phyloP scores from a whole-genome alignment of 2,329 filamentous ascomycete species.

The Harringtonia lauricola region DNA sequence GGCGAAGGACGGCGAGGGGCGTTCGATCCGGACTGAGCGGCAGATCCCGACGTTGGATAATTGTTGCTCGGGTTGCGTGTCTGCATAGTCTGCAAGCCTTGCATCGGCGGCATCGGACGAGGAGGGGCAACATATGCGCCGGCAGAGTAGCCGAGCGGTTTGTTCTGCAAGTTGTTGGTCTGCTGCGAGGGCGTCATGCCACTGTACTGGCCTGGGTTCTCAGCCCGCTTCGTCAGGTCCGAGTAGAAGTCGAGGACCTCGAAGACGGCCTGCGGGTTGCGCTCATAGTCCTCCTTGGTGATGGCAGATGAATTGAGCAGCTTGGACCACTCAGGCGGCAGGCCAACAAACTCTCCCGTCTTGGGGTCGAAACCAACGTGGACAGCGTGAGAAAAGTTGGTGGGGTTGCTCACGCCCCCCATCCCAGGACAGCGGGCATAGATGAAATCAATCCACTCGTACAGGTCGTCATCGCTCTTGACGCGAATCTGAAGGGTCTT shows the following conservation, averaged over 20 bases:
- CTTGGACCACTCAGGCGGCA: slow-evolving; percentile 96
- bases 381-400: slow-evolving; percentile 93
- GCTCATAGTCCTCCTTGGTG: slow-evolving; percentile 96
- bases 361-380: slow-evolving; percentile 96
- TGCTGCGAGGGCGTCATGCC: slow-evolving; percentile 59
- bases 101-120: slow-evolving; percentile 47
- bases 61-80: slow-evolving; percentile 27
- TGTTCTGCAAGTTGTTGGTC: slow-evolving; percentile 42
- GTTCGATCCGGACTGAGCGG: slow-evolving; percentile 20
- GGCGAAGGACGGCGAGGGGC: slow-evolving; percentile 32
- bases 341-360: slow-evolving; percentile 86
- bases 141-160: slow-evolving; percentile 49
- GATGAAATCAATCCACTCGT: slow-evolving; percentile 98
- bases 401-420: slow-evolving; percentile 96
- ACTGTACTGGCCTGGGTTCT: slow-evolving; percentile 59
- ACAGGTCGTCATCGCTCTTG: slow-evolving; percentile 91
- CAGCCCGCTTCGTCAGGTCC: slow-evolving; percentile 65
- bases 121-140: slow-evolving; percentile 55
- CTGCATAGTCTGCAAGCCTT: slow-evolving; percentile 21
- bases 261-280: slow-evolving; percentile 79
- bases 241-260: slow-evolving; percentile 81
- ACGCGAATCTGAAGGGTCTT: slow-evolving; percentile 86
- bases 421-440: slow-evolving; percentile 94
- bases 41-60: slow-evolving; percentile 22
- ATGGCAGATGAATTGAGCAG: slow-evolving; percentile 92